Percentiles rank a stretch among this genome's conserved stretches.
These are phyloP conservation scores for Coemansia javaensis DNA, from an alignment of 192 early-diverging fungal species.

Conservation along the genomic window DNA sequence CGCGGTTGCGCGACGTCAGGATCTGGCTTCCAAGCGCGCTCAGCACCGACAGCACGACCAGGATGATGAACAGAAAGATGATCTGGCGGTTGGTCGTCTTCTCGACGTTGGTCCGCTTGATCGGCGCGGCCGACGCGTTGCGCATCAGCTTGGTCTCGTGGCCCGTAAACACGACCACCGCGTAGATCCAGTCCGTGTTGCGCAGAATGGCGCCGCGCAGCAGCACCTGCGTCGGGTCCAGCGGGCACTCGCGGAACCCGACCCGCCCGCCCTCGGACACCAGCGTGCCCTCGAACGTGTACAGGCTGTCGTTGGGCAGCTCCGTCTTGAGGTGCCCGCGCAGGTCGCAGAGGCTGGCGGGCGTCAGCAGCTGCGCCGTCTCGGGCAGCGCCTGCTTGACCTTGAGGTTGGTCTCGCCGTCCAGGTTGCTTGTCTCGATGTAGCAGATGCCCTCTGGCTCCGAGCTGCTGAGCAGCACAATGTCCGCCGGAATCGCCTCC, in stretches of 20 bases:
- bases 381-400: conserved; percentile 90
- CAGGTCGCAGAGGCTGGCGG: conserved; percentile 59
- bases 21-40: conserved; percentile 80
- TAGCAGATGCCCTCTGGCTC: conserved; percentile 97
- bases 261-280: conserved; percentile 42
- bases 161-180: conserved; percentile 90
- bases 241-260: conserved; percentile 63
- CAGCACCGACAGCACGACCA: conserved; percentile 77
- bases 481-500: conserved; percentile 87
- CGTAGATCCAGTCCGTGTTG: conserved; percentile 94
- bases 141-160: conserved; percentile 98
- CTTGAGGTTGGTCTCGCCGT: conserved; percentile 98
- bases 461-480: conserved; percentile 82
- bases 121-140: conserved; percentile 87
- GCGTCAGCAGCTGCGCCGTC: conserved; percentile 68
- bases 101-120: conserved; percentile 89
- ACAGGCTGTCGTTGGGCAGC: conserved; percentile 92
- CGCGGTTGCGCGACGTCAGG: conserved; percentile 48
- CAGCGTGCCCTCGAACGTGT: conserved; percentile 82
- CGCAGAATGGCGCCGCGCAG: conserved; percentile 89
- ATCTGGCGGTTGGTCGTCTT: conserved; percentile 91
- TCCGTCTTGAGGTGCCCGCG: conserved; percentile 83
- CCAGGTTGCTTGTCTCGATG: conserved; percentile 96
- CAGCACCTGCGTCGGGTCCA: conserved; percentile 91
- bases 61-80: conserved; percentile 83